Evolutionary conservation across 177 flowering plant genomes (phyloP), one percentile per base, ranked within the genome.

Genomic region (Vitis hybrid): DNA sequence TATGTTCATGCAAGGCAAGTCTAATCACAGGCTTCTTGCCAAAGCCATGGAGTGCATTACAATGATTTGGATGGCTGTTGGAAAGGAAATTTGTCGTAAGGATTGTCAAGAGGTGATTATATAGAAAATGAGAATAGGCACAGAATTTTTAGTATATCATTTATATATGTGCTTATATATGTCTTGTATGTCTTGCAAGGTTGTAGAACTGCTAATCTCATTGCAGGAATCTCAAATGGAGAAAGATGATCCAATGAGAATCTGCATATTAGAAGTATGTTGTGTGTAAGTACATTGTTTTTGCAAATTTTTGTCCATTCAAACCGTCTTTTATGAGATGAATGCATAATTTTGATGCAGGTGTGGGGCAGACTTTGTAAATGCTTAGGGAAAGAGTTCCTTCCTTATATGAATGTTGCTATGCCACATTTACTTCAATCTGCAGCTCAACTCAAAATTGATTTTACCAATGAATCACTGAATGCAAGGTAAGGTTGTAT

Each of bases 321-420:
- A 12, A 23, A 23, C 23, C 2, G 12, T 56, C 30, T 13, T 15
- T 30, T 13, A 12, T 50, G 4, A 52, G 2, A 52, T 68, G 2
- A 49, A 65, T 21, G 13, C 59, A 52, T 8, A 7, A 54, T 54
- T 56, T 52, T 78, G 55, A 59, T 80, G 58, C 68, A 94, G 97
- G 98, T 97, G 11, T 94, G 98, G 97, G 97, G 97, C 59, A 86
- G 98, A 70, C 95, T 94, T 56, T 94, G 98, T 91, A 94, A 94
- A 82, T 94, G 97, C 75, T 74, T 94, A 65, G 98, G 98, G 19
- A 97, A 91, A 72, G 98, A 94, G 84, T 94, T 91, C 72, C 92
- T 94, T 64, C 98, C 98, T 15, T 91, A 94, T 71, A 92, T 94
- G 98, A 89, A 83, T 75, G 90, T 94, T 69, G 98, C 92, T 70